These are phyloP conservation scores for Ambrosia hybrid DNA, from an alignment of 140 eudicot genomes.

Conservation along the genomic window DNA sequence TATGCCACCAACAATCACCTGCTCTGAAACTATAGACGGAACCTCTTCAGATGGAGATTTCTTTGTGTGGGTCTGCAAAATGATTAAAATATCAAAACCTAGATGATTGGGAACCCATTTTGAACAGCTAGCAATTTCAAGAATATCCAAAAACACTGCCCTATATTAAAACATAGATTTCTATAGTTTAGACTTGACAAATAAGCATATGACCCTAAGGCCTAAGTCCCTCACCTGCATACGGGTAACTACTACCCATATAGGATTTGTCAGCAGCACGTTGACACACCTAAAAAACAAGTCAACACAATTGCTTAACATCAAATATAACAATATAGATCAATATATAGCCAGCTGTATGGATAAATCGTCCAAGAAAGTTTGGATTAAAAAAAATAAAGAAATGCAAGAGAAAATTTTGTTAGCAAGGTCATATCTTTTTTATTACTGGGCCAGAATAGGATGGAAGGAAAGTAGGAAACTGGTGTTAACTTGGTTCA, in stretches of 20 bases:
- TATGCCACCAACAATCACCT: conserved; percentile 40
- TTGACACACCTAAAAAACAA: conserved; percentile 73
- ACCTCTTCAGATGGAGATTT: conserved; percentile 50
- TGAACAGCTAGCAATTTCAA: conserved; percentile 15
- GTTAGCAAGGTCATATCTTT: background rate
- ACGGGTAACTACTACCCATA: conserved; percentile 98
- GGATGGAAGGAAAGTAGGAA: too few relatives aligned
- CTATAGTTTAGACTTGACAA: conserved; percentile 20
- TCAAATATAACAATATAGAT: conserved; percentile 16
- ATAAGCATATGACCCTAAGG: conserved; percentile 8
- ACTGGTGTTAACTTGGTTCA: background rate
- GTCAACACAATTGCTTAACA: conserved; percentile 6
- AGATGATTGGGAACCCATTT: conserved; percentile 4
- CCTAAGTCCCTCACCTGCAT: conserved; percentile 78
- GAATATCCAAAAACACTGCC: conserved; percentile 8
- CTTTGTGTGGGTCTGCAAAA: conserved; percentile 83
- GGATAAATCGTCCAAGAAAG: background rate
- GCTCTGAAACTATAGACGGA: conserved; percentile 36
- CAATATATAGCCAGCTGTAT: conserved; percentile 1
- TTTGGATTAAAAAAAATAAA: background rate
- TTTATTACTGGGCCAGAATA: background rate
- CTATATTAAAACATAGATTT: conserved; percentile 4
- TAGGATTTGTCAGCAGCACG: conserved; percentile 97
- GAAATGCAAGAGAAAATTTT: background rate
- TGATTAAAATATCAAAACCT: conserved; percentile 14